Percentiles rank a stretch among this genome's conserved stretches.
phyloP scores from a whole-genome alignment of 2,329 filamentous ascomycete species.

The Beauveria pseudobassiana region DNA sequence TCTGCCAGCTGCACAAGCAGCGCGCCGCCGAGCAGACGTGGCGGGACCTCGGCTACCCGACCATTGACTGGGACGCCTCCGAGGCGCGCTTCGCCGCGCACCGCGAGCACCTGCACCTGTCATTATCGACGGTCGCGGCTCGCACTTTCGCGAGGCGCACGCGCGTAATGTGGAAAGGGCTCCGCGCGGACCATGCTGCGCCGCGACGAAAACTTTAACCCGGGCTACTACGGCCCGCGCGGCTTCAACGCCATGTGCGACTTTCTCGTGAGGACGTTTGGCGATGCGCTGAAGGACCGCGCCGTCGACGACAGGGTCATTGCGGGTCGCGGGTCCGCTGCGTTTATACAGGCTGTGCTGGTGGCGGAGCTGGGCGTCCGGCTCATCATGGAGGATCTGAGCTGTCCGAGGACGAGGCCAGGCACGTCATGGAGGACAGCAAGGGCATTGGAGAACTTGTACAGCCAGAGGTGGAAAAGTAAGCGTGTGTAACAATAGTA shows the following conservation, averaged over 20 bases:
- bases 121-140: conserved; percentile 46
- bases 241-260: conserved; percentile 68
- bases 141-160: conserved; percentile 54
- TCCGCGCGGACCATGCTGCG: conserved; percentile 54
- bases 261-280: conserved; percentile 55
- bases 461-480: conserved; percentile 18
- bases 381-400: conserved; percentile 51
- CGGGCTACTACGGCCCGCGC: conserved; percentile 77
- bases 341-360: conserved; percentile 66
- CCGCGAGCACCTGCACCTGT: conserved; percentile 49
- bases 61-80: conserved; percentile 61
- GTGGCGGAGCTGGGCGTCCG: conserved; percentile 61
- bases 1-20: conserved; percentile 57
- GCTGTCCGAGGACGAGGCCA: conserved; percentile 35
- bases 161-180: conserved; percentile 48
- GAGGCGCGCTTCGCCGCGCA: conserved; percentile 51
- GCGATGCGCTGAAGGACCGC: conserved; percentile 50
- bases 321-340: conserved; percentile 56
- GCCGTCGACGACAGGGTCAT: conserved; percentile 59
- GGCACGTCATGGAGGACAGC: conserved; percentile 57
- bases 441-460: conserved; percentile 59
- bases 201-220: conserved; percentile 52
- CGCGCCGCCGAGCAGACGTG: conserved; percentile 43
- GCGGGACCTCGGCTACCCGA: conserved; percentile 54
- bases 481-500: neutral